Evolutionary conservation across 257 asterid genomes (phyloP), one percentile per base, ranked within the genome.

Genomic region (Primulina huaijiensis): DNA sequence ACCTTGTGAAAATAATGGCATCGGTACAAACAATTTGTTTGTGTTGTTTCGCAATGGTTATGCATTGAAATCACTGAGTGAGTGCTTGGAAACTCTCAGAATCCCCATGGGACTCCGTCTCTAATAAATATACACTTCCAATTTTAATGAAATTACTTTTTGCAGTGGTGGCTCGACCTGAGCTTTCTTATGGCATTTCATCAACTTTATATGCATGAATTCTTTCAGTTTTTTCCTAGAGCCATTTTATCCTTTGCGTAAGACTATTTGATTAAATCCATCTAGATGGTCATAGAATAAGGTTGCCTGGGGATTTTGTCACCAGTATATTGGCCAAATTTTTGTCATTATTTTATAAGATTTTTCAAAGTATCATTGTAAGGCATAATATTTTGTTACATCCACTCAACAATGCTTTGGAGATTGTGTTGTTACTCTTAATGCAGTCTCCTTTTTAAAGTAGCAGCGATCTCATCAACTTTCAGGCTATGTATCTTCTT

Each of bases 61-160:
- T 63, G 40, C 40, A 4, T 8, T 73, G 62, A 43, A 66, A 59
- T 73, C 72, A 67, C 62, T 21, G 53, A 2, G 20, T n/a, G 23
- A 37, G 27, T 62, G 38, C 8, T n/a, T 70, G 60, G 9, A 46
- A 66, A 57, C 20, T 65, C 60, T 21, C 40, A 38, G 40, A 12
- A 37, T 23, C 59, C 30, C 17, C 65, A 30, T 33, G 70, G 65
- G 63, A 72, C 34, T 31, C 6, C 4, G 34, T 31, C 17, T 11
- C 46, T 68, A 19, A 1, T 59, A 31, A 46, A 20, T 55, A 31
- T 2, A 31, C 19, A 40, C 31, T 29, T 66, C 33, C 56, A 68
- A 63, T 62, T 0, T 66, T 1, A 43, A 25, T 35, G 58, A 53
- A 29, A 68, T 25, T 31, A 31, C 6, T 31, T 31, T 31, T 31